Percentiles rank a stretch among this genome's conserved stretches.
phyloP scores from a whole-genome alignment of 768 basidiomycete genomes.

The Tubosaeta brunneosetosa region DNA sequence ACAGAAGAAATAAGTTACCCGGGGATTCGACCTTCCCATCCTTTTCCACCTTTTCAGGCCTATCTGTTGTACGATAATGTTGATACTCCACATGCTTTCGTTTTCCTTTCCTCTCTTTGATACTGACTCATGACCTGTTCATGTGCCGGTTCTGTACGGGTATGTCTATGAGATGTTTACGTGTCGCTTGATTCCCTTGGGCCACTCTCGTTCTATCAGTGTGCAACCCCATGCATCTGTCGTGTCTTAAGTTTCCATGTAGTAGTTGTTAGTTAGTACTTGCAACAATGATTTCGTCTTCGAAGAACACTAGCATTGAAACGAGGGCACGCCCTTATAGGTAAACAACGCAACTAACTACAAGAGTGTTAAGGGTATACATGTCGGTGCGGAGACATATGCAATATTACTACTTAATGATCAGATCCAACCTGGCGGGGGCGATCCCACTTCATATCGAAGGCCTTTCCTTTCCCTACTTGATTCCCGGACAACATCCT shows the following conservation, averaged over 20 bases:
- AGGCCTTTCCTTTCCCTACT: slow-evolving; percentile 6
- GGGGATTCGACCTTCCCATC: background rate
- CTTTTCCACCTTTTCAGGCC: slow-evolving; percentile 2
- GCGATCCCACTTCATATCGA: slow-evolving; percentile 8
- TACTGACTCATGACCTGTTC: slow-evolving; percentile 27
- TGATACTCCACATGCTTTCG: slow-evolving; percentile 28
- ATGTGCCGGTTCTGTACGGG: slow-evolving; percentile 27
- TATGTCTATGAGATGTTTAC: slow-evolving; percentile 26
- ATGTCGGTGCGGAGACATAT: background rate
- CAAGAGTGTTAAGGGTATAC: background rate
- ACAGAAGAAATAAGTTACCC: slow-evolving; percentile 31
- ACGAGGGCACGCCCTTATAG: too few species aligned
- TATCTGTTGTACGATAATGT: slow-evolving; percentile 30
- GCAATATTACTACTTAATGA: background rate
- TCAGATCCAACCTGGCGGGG: slow-evolving; percentile 48
- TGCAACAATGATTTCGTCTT: slow-evolving; percentile 9
- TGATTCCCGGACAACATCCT: slow-evolving; percentile 12
- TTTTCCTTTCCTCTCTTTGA: slow-evolving; percentile 27
- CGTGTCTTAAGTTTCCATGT: slow-evolving; percentile 20
- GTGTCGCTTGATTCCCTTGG: slow-evolving; percentile 17
- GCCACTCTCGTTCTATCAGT: slow-evolving; percentile 11
- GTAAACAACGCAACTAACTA: background rate
- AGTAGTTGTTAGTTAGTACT: slow-evolving; percentile 18
- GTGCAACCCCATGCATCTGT: slow-evolving; percentile 15
- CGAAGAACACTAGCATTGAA: background rate